phyloP scores from a whole-genome alignment of 768 basidiomycete species.

The Sarcodon sp. region DNA sequence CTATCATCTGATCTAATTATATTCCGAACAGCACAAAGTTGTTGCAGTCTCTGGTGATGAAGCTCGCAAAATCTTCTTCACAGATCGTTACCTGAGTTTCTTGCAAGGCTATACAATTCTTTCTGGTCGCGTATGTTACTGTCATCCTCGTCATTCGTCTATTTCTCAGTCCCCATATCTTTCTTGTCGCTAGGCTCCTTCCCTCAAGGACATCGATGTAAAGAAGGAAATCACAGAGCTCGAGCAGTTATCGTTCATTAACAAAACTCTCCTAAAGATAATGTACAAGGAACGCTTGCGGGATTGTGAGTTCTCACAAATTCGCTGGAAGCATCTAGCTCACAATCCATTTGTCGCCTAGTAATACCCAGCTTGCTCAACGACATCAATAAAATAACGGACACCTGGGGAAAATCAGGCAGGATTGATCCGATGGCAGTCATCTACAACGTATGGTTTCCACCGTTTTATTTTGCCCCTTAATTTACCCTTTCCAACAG shows the following conservation, averaged over 20 bases:
- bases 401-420: neutral
- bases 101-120: neutral
- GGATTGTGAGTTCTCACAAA: neutral
- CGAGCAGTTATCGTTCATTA: neutral
- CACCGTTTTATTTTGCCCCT: neutral
- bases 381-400: neutral
- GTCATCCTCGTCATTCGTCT: neutral
- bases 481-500: neutral
- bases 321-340: neutral
- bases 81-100: neutral
- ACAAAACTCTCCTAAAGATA: neutral
- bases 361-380: neutral
- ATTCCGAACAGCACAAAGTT: no score
- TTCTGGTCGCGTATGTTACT: neutral
- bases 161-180: neutral
- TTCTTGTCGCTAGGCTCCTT: neutral
- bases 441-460: neutral
- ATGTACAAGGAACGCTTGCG: neutral
- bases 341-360: neutral
- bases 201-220: neutral
- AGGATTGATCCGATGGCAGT: neutral
- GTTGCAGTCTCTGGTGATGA: neutral
- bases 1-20: no score
- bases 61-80: neutral
- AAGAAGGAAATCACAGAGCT: neutral